Conservation (phyloP, 257 asterid species). For the Gentiana macrophylla region DNA sequence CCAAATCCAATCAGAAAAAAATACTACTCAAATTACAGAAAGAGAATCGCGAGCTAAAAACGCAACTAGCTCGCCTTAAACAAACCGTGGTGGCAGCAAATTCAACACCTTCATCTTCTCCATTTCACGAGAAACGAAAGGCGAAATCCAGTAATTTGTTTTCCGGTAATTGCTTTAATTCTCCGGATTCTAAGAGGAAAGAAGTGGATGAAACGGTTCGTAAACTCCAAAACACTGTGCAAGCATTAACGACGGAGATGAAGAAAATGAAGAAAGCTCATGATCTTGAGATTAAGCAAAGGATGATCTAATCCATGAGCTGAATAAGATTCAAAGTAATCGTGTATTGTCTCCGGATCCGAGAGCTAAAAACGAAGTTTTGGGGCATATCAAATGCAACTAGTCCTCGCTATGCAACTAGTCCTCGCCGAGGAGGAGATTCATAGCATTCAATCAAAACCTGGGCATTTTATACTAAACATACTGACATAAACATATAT, state of each 20-base stretch:
- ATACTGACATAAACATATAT: too few species aligned
- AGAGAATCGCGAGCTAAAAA: conserved; percentile 44
- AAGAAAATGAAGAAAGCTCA: conserved; percentile 47
- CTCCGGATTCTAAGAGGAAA: conserved; percentile 45
- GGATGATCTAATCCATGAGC: conserved; percentile 29
- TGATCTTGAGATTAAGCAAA: conserved; percentile 31
- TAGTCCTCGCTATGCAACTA: too few species aligned
- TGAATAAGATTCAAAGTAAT: conserved; percentile 28
- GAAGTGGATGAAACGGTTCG: conserved; percentile 19
- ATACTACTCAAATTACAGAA: conserved; percentile 47
- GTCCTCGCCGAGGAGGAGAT: too few species aligned
- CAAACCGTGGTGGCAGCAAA: conserved; percentile 41
- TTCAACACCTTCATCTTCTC: conserved; percentile 31
- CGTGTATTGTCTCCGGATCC: conserved; percentile 47
- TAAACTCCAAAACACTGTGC: conserved; percentile 31
- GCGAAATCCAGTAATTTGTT: conserved; percentile 29
- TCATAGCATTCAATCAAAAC: too few species aligned
- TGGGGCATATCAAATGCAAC: conserved; percentile 30
- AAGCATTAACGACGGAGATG: conserved; percentile 38
- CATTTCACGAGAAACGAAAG: conserved; percentile 24
- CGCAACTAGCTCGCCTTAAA: conserved; percentile 48
- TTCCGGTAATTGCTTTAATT: conserved; percentile 31
- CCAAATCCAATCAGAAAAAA: conserved; percentile 47
- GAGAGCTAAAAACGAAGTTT: conserved; percentile 46
- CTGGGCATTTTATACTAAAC: too few species aligned